These are phyloP conservation scores for Amanita pallidorosea DNA, from an alignment of 768 basidiomycete species.

Conservation along the genomic window DNA sequence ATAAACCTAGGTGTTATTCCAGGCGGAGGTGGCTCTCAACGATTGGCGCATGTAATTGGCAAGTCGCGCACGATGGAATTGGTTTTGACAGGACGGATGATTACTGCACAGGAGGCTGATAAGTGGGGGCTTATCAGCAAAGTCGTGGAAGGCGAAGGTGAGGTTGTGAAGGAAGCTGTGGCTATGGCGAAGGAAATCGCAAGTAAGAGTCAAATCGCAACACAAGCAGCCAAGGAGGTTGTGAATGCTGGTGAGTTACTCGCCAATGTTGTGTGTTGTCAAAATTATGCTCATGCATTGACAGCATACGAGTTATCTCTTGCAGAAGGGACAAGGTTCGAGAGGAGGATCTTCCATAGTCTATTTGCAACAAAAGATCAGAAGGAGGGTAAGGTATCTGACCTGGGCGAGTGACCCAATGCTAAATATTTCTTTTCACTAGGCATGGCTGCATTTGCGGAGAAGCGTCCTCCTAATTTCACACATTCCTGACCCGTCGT, in stretches of 20 bases:
- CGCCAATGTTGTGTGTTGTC: background rate
- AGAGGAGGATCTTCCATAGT: conserved; percentile 83
- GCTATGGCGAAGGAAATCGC: conserved; percentile 71
- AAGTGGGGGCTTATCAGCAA: conserved; percentile 82
- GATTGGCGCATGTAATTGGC: conserved; percentile 75
- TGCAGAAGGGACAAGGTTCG: conserved; percentile 75
- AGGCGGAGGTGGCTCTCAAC: conserved; percentile 90
- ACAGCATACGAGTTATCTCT: conserved; percentile 74
- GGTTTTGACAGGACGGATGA: conserved; percentile 76
- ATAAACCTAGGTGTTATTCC: conserved; percentile 94
- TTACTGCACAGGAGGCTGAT: conserved; percentile 75
- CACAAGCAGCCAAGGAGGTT: conserved; percentile 86
- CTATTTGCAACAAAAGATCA: conserved; percentile 92
- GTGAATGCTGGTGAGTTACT: conserved; percentile 66
- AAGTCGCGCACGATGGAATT: conserved; percentile 95
- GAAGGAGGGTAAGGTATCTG: conserved; percentile 67
- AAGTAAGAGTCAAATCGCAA: conserved; percentile 71
- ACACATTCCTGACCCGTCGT: conserved; percentile 35
- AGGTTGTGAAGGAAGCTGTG: conserved; percentile 82
- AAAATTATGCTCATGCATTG: background rate
- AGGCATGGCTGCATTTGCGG: conserved; percentile 94
- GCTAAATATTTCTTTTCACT: conserved; percentile 6
- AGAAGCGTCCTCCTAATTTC: conserved; percentile 86
- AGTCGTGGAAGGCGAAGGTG: conserved; percentile 70
- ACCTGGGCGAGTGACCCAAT: conserved; percentile 1